A percentile compares a stretch with the other conserved stretches of the same genome.
These are phyloP conservation scores for Diplogelasinospora grovesii DNA, from an alignment of 495 filamentous ascomycete species.

Conservation along the genomic window DNA sequence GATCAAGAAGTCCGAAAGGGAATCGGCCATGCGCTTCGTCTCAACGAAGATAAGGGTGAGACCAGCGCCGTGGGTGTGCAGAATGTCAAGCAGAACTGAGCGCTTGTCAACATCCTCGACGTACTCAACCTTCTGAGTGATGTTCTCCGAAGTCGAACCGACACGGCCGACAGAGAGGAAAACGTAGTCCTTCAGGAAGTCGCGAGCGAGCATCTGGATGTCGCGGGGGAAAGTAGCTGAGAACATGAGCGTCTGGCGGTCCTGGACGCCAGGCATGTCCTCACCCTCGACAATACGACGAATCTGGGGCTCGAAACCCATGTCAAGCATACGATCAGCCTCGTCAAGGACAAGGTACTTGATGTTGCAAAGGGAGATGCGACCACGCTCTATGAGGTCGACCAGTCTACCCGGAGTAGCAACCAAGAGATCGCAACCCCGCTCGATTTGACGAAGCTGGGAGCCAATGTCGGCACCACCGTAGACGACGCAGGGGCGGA, in stretches of 20 bases:
- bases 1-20: constrained; percentile 93
- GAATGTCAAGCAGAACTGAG: constrained; percentile 91
- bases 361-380: constrained; percentile 93
- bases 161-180: constrained; percentile 98
- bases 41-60: constrained; percentile 97
- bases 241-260: constrained; percentile 98
- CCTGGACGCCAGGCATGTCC: constrained; percentile 83
- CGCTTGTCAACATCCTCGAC: constrained; percentile 97
- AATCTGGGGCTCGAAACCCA: constrained; percentile 99
- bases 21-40: constrained; percentile 99
- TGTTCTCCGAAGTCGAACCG: constrained; percentile 99
- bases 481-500: constrained; percentile 95
- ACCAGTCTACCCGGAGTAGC: constrained; percentile 95
- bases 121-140: constrained; percentile 97
- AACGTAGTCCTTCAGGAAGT: constrained; percentile 97
- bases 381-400: constrained; percentile 95
- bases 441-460: constrained; percentile 94
- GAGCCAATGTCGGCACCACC: constrained; percentile 97
- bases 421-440: constrained; percentile 94
- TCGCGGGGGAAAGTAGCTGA: constrained; percentile 98
- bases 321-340: constrained; percentile 99
- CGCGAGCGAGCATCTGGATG: constrained; percentile 96
- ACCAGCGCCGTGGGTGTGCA: constrained; percentile 75
- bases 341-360: constrained; percentile 99
- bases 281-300: constrained; percentile 96